These are phyloP conservation scores for Platismatia glauca DNA, from an alignment of 495 filamentous ascomycete species.

Conservation along the genomic window DNA sequence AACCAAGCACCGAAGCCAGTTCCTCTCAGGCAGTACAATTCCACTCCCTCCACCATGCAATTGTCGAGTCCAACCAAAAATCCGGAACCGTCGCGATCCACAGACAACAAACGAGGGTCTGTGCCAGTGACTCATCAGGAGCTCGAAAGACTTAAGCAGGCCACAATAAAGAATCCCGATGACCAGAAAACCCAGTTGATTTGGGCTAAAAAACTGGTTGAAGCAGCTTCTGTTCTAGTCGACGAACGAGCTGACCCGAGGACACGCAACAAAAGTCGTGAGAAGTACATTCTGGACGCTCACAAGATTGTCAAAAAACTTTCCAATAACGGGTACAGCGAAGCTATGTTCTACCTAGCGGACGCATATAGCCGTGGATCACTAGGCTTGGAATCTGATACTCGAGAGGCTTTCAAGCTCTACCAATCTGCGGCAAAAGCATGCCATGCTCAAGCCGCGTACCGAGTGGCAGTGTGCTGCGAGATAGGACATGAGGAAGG, in stretches of 20 bases:
- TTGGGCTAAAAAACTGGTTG: constrained; percentile 76
- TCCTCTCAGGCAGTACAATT: constrained; percentile 29
- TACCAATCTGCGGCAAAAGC: constrained; percentile 91
- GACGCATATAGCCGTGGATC: constrained; percentile 76
- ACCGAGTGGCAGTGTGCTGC: constrained; percentile 93
- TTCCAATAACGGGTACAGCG: constrained; percentile 53
- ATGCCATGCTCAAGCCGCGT: constrained; percentile 77
- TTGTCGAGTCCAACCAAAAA: constrained; percentile 25
- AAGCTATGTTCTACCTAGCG: constrained; percentile 90
- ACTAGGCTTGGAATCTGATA: constrained; percentile 63
- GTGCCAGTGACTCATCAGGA: constrained; percentile 67
- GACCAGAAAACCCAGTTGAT: constrained; percentile 62
- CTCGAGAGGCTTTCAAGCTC: constrained; percentile 81
- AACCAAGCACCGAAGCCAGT: constrained; percentile 28
- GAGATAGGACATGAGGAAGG: constrained; percentile 92
- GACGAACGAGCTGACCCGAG: constrained; percentile 67
- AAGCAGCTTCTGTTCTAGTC: constrained; percentile 70
- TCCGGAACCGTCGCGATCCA: constrained; percentile 13
- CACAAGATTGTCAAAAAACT: constrained; percentile 88
- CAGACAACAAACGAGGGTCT: constrained; percentile 22
- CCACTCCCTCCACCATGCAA: constrained; percentile 26
- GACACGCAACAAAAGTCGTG: constrained; percentile 63
- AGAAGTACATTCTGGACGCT: constrained; percentile 76
- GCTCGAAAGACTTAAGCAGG: constrained; percentile 60
- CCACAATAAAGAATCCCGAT: constrained; percentile 56